Evolutionary conservation across 208 protist genomes (phyloP), one percentile per base, ranked within the genome.

Genomic region (Leishmania aethiopica): DNA sequence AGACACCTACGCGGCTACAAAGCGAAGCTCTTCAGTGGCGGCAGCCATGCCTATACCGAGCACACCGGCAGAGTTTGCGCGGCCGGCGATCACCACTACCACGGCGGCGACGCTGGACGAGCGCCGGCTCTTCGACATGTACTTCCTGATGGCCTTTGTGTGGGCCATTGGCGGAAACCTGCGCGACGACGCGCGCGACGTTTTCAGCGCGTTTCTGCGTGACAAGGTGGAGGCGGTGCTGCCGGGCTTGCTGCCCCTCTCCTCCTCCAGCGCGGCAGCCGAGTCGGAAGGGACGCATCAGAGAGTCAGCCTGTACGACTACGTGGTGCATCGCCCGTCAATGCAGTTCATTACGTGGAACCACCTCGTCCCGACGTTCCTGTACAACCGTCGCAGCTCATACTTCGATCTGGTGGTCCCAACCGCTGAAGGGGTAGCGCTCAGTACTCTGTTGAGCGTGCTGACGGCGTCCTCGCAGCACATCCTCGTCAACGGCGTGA

Each of bases 321-420:
- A 96, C 80, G 98, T 97, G 62, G 93, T 99, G 74, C 96, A 98
- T 77, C 88, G 89, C 64, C 89, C 94, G 55, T 96, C 92, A 8
- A 86, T 93, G 83, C 85, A 89, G 79, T 99, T 98, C 86, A 91
- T 97, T 53, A 93, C 95, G 13, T 99, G 97, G 96, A 87, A 84
- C 69, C 88, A 98, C 80, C 81, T 98, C 22, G 96, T 99, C 28
- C 93, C 96, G 57, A 90, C 92, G 28, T 99, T 99, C 83, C 80
- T 86, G 62, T 99, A 98, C 90, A 78, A 93, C 57, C 73, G 75
- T 11, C 82, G 92, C 45, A 80, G 90, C 57, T 92, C 98, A 28
- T 99, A 98, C 88, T 99, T 99, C 89, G 94, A 99, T 37, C 93
- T 99, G 55, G 91, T 99, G 77, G 98, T 99, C 47, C 98, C 98